phyloP scores from a whole-genome alignment of 768 basidiomycete genomes.

The Russula foetens region DNA sequence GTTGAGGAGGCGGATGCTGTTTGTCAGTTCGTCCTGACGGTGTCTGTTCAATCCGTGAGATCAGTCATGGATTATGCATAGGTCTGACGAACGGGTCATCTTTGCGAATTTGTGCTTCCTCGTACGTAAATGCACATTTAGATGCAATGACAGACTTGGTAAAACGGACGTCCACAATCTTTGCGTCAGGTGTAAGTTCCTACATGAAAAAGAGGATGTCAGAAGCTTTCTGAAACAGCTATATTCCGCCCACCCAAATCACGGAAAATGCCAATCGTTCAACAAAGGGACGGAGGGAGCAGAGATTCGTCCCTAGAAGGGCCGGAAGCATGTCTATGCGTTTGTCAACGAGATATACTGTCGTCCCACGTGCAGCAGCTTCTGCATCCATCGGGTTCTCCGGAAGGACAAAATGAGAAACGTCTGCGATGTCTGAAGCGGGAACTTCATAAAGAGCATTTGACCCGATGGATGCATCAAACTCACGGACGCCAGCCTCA shows the following conservation, averaged over 20 bases:
- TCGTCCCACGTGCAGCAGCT: conserved; percentile 92
- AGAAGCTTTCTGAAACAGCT: background rate
- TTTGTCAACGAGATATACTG: conserved; percentile 97
- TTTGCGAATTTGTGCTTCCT: conserved; percentile 89
- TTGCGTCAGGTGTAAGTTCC: conserved; percentile 85
- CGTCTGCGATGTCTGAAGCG: conserved; percentile 87
- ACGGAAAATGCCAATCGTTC: conserved; percentile 93
- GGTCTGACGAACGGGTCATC: conserved; percentile 70
- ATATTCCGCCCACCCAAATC: conserved; percentile 70
- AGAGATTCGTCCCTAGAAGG: conserved; percentile 90
- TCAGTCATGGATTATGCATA: background rate
- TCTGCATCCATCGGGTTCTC: conserved; percentile 96
- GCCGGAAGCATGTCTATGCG: conserved; percentile 97
- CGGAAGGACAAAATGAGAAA: conserved; percentile 89
- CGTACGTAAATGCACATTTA: conserved; percentile 95
- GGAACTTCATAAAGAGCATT: background rate
- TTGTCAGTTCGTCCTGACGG: conserved; percentile 71
- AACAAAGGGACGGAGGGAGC: conserved; percentile 85
- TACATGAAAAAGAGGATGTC: conserved; percentile 29
- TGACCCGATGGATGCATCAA: background rate
- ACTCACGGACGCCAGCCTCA: conserved; percentile 96
- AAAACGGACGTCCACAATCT: conserved; percentile 86
- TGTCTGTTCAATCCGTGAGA: conserved; percentile 37
- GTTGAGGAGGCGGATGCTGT: conserved; percentile 85
- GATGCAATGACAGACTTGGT: conserved; percentile 96